Evolutionary conservation across 2,329 filamentous ascomycete species (phyloP).

Genomic region (Didymella keratinophila): DNA sequence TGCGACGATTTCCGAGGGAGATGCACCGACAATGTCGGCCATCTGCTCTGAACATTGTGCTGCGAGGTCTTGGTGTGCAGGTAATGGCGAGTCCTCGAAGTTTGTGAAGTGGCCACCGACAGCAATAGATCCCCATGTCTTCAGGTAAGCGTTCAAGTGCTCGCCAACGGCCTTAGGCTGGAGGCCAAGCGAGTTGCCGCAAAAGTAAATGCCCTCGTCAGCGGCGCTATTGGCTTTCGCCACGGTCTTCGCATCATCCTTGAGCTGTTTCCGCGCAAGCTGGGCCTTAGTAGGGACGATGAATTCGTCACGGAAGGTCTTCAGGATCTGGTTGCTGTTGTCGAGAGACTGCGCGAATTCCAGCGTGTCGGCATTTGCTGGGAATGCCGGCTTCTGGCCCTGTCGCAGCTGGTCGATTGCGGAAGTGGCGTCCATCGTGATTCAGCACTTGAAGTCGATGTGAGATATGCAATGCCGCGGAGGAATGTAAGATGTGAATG

Average conservation of each 20-base stretch:
- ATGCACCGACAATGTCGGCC: slow-evolving; percentile 76
- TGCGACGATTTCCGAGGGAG: slow-evolving; percentile 76
- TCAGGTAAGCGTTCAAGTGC: slow-evolving; percentile 75
- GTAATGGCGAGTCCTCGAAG: slow-evolving; percentile 72
- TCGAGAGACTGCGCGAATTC: slow-evolving; percentile 42
- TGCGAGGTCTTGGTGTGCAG: slow-evolving; percentile 79
- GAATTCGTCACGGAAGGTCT: slow-evolving; percentile 69
- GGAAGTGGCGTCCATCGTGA: slow-evolving; percentile 34
- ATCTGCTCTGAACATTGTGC: slow-evolving; percentile 74
- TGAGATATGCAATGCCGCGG: neutral
- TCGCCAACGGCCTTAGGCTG: slow-evolving; percentile 74
- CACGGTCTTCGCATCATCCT: slow-evolving; percentile 43
- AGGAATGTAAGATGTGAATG: slow-evolving; percentile 2
- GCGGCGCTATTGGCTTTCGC: slow-evolving; percentile 42
- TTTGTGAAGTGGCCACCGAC: slow-evolving; percentile 82
- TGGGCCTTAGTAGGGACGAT: slow-evolving; percentile 77
- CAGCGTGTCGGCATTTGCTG: slow-evolving; percentile 31
- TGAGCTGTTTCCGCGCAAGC: slow-evolving; percentile 67
- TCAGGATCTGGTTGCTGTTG: slow-evolving; percentile 45
- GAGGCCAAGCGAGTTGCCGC: slow-evolving; percentile 86
- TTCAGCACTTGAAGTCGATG: slow-evolving; percentile 17
- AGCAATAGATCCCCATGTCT: slow-evolving; percentile 83
- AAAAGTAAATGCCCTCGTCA: slow-evolving; percentile 75
- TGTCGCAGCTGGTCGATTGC: slow-evolving; percentile 40
- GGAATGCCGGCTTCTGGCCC: slow-evolving; percentile 42